Base-by-base conservation (phyloP, 2,329 filamentous ascomycete species). In the Paracorniculantispora psalliotae region DNA sequence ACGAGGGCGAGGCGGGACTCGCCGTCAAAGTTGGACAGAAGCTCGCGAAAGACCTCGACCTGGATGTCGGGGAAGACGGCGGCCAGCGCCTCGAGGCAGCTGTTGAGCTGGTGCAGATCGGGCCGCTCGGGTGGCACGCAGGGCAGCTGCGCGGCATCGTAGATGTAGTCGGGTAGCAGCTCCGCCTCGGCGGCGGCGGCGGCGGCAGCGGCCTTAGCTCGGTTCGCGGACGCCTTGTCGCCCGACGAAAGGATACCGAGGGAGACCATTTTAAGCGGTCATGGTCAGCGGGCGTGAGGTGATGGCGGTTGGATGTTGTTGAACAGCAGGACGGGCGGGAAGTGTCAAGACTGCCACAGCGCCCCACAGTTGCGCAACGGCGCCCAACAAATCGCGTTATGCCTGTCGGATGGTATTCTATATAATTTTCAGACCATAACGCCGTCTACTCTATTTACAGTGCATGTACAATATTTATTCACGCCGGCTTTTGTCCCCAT, bases 51-150 rank as follows among this genome's bases (percentile, higher is more conserved):
- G 19, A 92, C 90, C 65, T 92, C 89, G 61, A 90, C 79, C 71
- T 91, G 88, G n/a, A 92, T 79, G 71, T 92, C 85, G 28, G 90
- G 90, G 64, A 94, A 94, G 9, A 92, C 80, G 50, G 84, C 84
- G 23, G 85, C 83, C 46, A 94, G 81, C 13, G 81, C 84, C 61
- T 83, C 82, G 63, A 94, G 83, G 65, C 85, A 81, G 53, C 78
- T 77, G 74, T 93, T 93, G 51, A 93, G 79, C 60, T 88, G 83
- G 64, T 82, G 79, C 25, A 92, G 78, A 66, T 91, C 82, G 41
- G 83, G 81, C 37, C 81, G 75, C 61, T 87, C 83, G 63, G 76
- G 74, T 8, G 73, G 71, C 25, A 77, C 63, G 47, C 75, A 75
- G 21, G 69, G 71, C 26, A 87, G 76, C 65, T 87, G 80, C 33